Evolutionary conservation across 257 asterid genomes (phyloP).

Genomic region (Penstemon eatonii): DNA sequence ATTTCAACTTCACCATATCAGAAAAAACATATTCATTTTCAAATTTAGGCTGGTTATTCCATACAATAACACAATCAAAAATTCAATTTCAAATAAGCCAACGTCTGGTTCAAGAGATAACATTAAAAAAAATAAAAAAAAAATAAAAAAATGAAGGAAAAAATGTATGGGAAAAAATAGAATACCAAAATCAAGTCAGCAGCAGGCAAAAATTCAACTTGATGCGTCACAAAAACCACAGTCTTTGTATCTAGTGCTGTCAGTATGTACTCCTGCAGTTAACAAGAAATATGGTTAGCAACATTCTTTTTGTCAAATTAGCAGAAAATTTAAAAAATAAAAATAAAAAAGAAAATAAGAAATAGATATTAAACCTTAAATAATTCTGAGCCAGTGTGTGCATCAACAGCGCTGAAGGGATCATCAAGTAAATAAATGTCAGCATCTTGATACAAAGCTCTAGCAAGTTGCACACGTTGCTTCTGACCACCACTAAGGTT

Average conservation of each 20-base stretch:
- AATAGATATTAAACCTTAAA: conserved; percentile 54
- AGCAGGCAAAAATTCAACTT: conserved; percentile 94
- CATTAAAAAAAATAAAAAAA: not conserved
- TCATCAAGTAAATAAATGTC: conserved; percentile 92
- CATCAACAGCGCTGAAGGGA: conserved; percentile 99
- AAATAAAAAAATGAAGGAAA: not conserved
- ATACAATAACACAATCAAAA: not conserved
- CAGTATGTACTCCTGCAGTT: conserved; percentile 87
- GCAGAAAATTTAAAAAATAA: conserved; percentile 5
- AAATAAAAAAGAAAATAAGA: not conserved
- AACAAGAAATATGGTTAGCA: conserved; percentile 32
- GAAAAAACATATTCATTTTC: too few relatives aligned
- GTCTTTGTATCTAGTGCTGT: conserved; percentile 82
- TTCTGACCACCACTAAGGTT: conserved; percentile 99
- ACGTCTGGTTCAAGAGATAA: not conserved
- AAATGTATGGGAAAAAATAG: conserved; percentile 14
- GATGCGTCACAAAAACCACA: conserved; percentile 91
- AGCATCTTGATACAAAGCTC: conserved; percentile 97
- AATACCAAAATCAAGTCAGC: conserved; percentile 95
- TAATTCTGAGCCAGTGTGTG: conserved; percentile 94
- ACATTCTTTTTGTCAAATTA: conserved; percentile 16
- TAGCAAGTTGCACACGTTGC: conserved; percentile 96
- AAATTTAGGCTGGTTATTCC: not conserved
- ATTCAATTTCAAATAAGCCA: conserved; percentile 13
- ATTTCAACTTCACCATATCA: not conserved